These are phyloP conservation scores for Ustulina deusta DNA, from an alignment of 2,329 filamentous ascomycete genomes.

Conservation along the genomic window DNA sequence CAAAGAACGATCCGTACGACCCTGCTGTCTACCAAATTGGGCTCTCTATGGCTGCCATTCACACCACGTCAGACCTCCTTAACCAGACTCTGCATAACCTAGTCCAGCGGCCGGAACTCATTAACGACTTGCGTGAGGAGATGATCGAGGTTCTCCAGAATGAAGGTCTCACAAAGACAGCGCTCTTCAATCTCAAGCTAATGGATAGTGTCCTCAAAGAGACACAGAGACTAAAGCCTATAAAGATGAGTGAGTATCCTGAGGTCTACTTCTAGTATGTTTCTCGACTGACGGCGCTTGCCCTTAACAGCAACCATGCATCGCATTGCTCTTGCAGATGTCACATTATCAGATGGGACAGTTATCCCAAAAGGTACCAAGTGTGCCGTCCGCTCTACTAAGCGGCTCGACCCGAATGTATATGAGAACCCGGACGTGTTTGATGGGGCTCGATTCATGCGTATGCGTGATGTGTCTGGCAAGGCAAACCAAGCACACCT, in stretches of 20 bases:
- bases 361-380: slow-evolving; percentile 40
- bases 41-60: slow-evolving; percentile 52
- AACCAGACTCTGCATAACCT: slow-evolving; percentile 57
- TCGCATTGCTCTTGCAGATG: slow-evolving; percentile 37
- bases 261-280: neutral
- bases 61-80: slow-evolving; percentile 53
- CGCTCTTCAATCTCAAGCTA: slow-evolving; percentile 49
- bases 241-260: slow-evolving; percentile 42
- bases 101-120: slow-evolving; percentile 55
- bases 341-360: slow-evolving; percentile 42
- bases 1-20: slow-evolving; percentile 49
- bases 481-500: slow-evolving; percentile 45
- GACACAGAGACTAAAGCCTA: slow-evolving; percentile 49
- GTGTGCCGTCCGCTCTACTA: slow-evolving; percentile 42
- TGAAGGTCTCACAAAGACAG: slow-evolving; percentile 42
- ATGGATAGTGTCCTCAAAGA: slow-evolving; percentile 56
- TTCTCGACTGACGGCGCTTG: neutral
- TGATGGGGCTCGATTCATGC: slow-evolving; percentile 43
- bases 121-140: slow-evolving; percentile 58
- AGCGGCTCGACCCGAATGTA: slow-evolving; percentile 37
- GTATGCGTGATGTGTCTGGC: slow-evolving; percentile 38
- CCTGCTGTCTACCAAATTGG: slow-evolving; percentile 48
- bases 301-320: slow-evolving; percentile 41
- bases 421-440: slow-evolving; percentile 43
- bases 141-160: slow-evolving; percentile 47